Evolutionary conservation across 345 rosid genomes (phyloP), one percentile per base, ranked within the genome.

Genomic region (Boechera divaricarpa): DNA sequence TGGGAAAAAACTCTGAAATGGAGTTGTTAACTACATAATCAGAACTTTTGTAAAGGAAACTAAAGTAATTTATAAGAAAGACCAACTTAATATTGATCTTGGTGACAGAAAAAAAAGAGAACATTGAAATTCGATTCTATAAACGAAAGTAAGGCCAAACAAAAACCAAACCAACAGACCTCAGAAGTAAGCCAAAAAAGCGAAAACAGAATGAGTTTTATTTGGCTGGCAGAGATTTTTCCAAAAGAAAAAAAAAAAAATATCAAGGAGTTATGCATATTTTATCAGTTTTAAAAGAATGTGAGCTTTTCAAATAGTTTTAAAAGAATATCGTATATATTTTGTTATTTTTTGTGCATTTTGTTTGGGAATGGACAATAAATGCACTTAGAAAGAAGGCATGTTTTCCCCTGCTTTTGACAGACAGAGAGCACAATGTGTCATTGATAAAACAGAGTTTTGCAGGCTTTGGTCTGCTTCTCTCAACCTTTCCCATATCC

Each of bases 391-490:
- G 62, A 67, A 47, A 26, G 66, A 75, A 64, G 55, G 72, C 52
- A 75, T 42, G 48, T 10, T 36, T 57, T 5, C 10, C 18, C 28
- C 42, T 52, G 59, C 58, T 45, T 45, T 45, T 45, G 49, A 47
- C 72, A 66, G 79, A 75, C 79, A 75, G 29, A 75, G 29, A 75
- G 57, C 73, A 59, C 67, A 67, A 42, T 67, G 63, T 76, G 79
- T 75, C 79, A 76, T 76, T 51, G 69, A 76, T 76, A 68, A 67
- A 76, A 36, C 79, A 58, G 75, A 69, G 45, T 60, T 59, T 60
- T 76, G 79, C 79, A 76, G 75, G 63, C 55, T 69, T 69, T 68
- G 69, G 74, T 76, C 74, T 76, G 47, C 69, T 49, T 51, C 69
- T 36, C 55, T 36, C 28, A 33, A 41, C 9, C 57, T 36, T 56